Evolutionary conservation across 306 rosid species (phyloP), one percentile per base, ranked within the genome.

Genomic region (Castanospermum australe): DNA sequence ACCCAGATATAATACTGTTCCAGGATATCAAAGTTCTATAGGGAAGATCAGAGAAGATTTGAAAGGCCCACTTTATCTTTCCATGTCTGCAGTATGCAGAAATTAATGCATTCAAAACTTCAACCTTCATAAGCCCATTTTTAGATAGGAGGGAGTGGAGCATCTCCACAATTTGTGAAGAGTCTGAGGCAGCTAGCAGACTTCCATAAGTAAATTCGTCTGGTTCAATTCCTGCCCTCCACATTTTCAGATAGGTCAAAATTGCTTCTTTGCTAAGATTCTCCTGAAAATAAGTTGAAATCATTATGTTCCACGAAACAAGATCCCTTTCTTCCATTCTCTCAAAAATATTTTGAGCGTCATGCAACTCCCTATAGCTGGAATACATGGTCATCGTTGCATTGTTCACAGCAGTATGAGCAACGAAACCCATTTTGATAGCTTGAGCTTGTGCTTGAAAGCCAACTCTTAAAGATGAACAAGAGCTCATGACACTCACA

Each of bases 131-230:
- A 67, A 87, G 85, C 71, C 98, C 95, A 9, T 65, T 85, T 74
- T 88, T 90, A 69, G 39, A 84, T 32, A 84, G 79, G 61, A 85
- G 67, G 60, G 90, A 90, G 5, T 93, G 97, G 76, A 78, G 30
- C 86, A 82, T 86, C 85, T 88, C 87, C 84, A 87, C 84, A 32
- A 63, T 72, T 24, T 78, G 84, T 13, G 64, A 30, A 73, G 79
- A 81, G 56, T 82, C 89, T 0, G 88, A 73, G 63, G 84, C 84
- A 44, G 85, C 90, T 62, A 93, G 65, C 81, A 93, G 70, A 79
- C 95, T 93, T 83, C 97, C 95, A 45, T 78, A 87, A 21, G 97
- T 90, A 71, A 86, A 93, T 80, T 90, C 92, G 18, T 93, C 95
- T 0, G 95, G 90, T 71, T 81, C 83, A 65, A 84, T 75, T 42